Evolutionary conservation across 495 filamentous ascomycete species (phyloP).

Genomic region (Penicillium silybi): DNA sequence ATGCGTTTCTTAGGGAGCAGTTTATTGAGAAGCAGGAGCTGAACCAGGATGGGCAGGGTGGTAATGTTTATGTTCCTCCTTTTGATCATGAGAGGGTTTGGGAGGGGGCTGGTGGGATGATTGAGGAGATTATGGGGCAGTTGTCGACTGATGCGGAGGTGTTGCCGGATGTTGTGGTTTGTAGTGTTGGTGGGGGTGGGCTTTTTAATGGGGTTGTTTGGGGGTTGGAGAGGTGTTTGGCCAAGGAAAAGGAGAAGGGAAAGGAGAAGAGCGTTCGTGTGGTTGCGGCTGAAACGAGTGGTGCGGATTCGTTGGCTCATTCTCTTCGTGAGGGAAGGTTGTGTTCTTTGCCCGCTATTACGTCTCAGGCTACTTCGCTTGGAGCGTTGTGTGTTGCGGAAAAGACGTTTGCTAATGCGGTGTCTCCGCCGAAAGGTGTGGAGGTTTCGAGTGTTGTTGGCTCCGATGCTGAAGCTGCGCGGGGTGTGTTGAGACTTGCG

Average conservation of each 20-base stretch:
- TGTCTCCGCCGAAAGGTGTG: conserved; percentile 29
- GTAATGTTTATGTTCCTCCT: conserved; percentile 60
- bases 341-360: conserved; percentile 65
- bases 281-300: conserved; percentile 73
- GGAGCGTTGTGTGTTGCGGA: conserved; percentile 68
- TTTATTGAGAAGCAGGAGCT: conserved; percentile 53
- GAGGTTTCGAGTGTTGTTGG: conserved; percentile 62
- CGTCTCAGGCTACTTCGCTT: conserved; percentile 69
- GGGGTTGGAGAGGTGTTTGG: conserved; percentile 53
- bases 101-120: conserved; percentile 62
- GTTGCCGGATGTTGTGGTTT: conserved; percentile 62
- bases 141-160: conserved; percentile 29
- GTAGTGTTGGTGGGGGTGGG: conserved; percentile 83
- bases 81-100: conserved; percentile 83
- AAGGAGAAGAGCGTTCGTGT: conserved; percentile 51
- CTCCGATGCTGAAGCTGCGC: conserved; percentile 72
- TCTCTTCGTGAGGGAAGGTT: conserved; percentile 53
- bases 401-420: conserved; percentile 60
- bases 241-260: not conserved
- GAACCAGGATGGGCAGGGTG: no score
- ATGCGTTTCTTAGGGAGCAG: conserved; percentile 58
- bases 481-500: conserved; percentile 64
- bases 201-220: conserved; percentile 72
- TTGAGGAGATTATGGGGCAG: conserved; percentile 67
- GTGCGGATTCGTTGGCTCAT: conserved; percentile 64